phyloP scores from a whole-genome alignment of 2,329 filamentous ascomycete species.

The Epichloe coenophiala region DNA sequence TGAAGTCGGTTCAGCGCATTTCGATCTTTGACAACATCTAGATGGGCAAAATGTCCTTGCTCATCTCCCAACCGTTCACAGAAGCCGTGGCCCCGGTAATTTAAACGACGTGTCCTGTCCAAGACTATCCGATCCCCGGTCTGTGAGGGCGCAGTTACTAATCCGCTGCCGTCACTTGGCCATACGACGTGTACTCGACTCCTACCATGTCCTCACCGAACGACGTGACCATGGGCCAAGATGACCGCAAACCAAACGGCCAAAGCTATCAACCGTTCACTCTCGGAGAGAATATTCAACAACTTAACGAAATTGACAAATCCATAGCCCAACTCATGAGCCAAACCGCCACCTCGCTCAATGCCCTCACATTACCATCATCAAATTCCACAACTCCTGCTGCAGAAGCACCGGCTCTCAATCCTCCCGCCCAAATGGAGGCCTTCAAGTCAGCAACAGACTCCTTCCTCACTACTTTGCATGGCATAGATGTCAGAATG shows the following conservation, averaged over 20 bases:
- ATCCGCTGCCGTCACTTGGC: not conserved
- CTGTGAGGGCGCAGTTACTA: too few species aligned
- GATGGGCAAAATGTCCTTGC: too few species aligned
- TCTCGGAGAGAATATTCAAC: constrained; percentile 63
- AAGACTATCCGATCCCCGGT: too few species aligned
- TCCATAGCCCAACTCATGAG: constrained; percentile 28
- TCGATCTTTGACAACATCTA: too few species aligned
- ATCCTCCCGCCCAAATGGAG: constrained; percentile 36
- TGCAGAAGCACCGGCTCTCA: constrained; percentile 14
- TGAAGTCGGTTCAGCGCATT: too few species aligned
- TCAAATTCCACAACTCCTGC: constrained; percentile 8
- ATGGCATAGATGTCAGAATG: constrained; percentile 60
- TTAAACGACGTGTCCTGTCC: too few species aligned
- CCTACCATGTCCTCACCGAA: constrained; percentile 17
- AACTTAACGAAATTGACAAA: constrained; percentile 67
- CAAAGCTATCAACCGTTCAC: constrained; percentile 43
- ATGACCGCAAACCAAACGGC: constrained; percentile 4
- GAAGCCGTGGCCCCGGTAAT: too few species aligned
- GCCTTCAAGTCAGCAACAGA: constrained; percentile 46
- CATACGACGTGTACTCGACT: not conserved
- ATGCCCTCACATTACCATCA: constrained; percentile 26
- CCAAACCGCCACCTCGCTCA: constrained; percentile 33
- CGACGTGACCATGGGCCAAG: constrained; percentile 19
- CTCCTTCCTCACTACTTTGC: constrained; percentile 59
- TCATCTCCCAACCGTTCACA: too few species aligned